Percentiles rank a stretch among this genome's conserved stretches.
These are phyloP conservation scores for Suillus alpinus DNA, from an alignment of 768 basidiomycete genomes.

Conservation along the genomic window DNA sequence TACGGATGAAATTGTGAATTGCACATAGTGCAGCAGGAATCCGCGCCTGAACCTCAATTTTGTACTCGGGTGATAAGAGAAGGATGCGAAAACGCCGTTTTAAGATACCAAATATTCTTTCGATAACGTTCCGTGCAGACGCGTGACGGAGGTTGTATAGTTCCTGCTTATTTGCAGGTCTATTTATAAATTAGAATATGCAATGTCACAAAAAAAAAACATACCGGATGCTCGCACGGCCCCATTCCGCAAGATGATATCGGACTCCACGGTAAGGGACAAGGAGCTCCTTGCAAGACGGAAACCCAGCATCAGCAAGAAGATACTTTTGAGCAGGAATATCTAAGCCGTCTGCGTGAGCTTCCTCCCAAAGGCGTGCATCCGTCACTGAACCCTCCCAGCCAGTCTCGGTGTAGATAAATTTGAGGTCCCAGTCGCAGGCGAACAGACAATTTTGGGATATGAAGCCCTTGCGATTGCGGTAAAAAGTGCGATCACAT, in stretches of 20 bases:
- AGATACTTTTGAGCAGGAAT: conserved; percentile 33
- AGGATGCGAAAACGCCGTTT: conserved; percentile 26
- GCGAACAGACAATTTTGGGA: conserved; percentile 16
- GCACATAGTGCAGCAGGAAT: conserved; percentile 21
- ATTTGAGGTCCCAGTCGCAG: conserved; percentile 13
- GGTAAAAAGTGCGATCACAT: not conserved
- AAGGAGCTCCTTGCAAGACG: conserved; percentile 21
- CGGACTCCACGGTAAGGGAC: conserved; percentile 37
- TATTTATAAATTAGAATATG: not conserved
- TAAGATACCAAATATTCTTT: conserved; percentile 37
- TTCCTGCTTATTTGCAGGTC: conserved; percentile 37
- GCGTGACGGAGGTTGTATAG: conserved; percentile 43
- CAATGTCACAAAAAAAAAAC: not conserved
- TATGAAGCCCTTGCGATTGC: conserved; percentile 14
- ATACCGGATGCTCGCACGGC: not conserved
- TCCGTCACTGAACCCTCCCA: conserved; percentile 20
- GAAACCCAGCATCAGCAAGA: conserved; percentile 13
- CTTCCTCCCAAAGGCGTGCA: conserved; percentile 7
- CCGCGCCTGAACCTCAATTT: conserved; percentile 15
- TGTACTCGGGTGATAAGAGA: conserved; percentile 14
- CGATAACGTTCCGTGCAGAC: conserved; percentile 36
- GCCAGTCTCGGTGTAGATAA: conserved; percentile 11
- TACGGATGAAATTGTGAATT: conserved; percentile 24
- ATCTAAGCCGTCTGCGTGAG: not conserved
- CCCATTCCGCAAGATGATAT: conserved; percentile 39